A percentile compares a stretch with the other conserved stretches of the same genome.
Evolutionary conservation across 2,329 filamentous ascomycete species (phyloP).

Genomic region (Pseudomassariella vexata): DNA sequence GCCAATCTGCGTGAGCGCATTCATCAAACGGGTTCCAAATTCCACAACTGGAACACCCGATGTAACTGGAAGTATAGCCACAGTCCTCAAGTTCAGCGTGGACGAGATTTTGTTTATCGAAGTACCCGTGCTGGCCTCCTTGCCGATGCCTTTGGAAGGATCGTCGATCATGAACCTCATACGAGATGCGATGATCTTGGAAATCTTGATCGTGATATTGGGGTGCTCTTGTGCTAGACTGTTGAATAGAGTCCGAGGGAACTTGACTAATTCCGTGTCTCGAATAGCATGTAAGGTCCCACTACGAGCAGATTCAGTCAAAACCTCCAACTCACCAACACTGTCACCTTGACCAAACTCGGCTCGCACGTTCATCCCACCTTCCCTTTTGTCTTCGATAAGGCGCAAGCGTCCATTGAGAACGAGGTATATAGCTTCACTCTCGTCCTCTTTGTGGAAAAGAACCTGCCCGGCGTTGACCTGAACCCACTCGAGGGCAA

Average conservation of each 20-base stretch:
- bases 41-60: constrained; percentile 90
- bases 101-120: constrained; percentile 68
- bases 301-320: constrained; percentile 88
- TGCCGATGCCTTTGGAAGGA: constrained; percentile 60
- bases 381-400: constrained; percentile 75
- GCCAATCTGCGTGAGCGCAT: constrained; percentile 82
- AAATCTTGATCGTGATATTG: constrained; percentile 97
- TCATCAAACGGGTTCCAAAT: constrained; percentile 84
- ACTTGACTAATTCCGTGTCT: constrained; percentile 93
- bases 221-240: constrained; percentile 95
- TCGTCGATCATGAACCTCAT: constrained; percentile 88
- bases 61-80: constrained; percentile 86
- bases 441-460: constrained; percentile 89
- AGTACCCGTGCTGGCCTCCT: constrained; percentile 54
- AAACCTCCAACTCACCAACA: constrained; percentile 91
- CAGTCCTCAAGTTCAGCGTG: constrained; percentile 85
- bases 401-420: constrained; percentile 86
- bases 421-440: constrained; percentile 97
- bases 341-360: constrained; percentile 98
- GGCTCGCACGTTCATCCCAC: constrained; percentile 77
- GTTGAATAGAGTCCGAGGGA: constrained; percentile 93
- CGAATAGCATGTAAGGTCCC: constrained; percentile 93
- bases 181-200: constrained; percentile 92
- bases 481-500: constrained; percentile 96
- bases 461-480: constrained; percentile 93